Evolutionary conservation across 2,329 filamentous ascomycete genomes (phyloP), one percentile per base, ranked within the genome.

Genomic region (Hyphodiscus sp.): DNA sequence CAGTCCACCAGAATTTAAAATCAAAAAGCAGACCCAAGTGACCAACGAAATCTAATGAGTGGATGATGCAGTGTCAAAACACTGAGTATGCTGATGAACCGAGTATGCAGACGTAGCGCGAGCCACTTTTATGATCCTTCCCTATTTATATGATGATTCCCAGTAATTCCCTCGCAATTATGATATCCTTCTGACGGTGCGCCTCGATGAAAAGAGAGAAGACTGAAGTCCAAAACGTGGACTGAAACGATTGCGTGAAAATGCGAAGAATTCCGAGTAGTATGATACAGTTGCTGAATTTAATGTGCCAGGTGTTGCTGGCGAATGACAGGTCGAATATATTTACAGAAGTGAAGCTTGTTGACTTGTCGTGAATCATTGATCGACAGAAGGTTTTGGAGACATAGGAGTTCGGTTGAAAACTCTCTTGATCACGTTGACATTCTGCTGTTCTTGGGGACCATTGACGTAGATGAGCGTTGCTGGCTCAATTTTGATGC

Each of bases 401-500:
- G 65, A 67, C 51, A 62, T 59, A 11, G 64, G 63, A 44, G 63
- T 60, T 44, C 81, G 77, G 60, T 74, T 77, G 66, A 83, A 83
- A 23, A 84, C 79, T 53, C 74, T 74, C 63, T 80, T 82, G 58
- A 83, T 71, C 62, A 80, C 82, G 67, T 74, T 74, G 51, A 73
- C 72, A 46, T 76, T 73, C 55, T 74, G 73, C 18, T 71, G 55
- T 49, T 61, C 65, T 45, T 73, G 68, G 54, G 74, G 66, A 58
- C 75, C 71, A 46, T 79, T 73, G 45, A 85, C 73, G 60, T 82
- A 79, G 58, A 80, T 75, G 56, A 77, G 80, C 45, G 78, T 79
- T 41, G 79, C 73, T 15, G 77, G 74, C 41, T 80, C 76, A 29
- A 81, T 87, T 61, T 84, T 84, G 72, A 97, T 88, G 65, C 85